Conservation (phyloP, 805 yeast genomes). For the Soucietia sequanensis region DNA sequence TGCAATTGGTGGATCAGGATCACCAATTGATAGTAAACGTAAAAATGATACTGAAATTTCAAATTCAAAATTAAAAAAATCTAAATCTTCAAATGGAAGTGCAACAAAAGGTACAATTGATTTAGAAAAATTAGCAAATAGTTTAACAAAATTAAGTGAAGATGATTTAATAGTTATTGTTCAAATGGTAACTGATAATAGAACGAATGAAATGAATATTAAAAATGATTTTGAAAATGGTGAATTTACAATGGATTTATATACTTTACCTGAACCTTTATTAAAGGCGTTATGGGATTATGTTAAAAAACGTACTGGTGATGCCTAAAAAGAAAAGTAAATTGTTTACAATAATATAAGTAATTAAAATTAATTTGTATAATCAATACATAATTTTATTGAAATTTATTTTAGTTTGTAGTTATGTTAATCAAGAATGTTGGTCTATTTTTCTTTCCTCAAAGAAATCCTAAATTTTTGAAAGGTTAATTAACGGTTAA, state of each 20-base stretch:
- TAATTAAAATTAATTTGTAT: too few species aligned
- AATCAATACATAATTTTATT: too few species aligned
- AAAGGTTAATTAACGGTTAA: too few species aligned
- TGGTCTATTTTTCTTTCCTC: too few species aligned
- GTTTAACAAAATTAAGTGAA: constrained; percentile 81
- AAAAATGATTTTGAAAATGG: constrained; percentile 96
- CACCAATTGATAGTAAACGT: constrained; percentile 23
- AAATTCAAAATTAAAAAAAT: constrained; percentile 46
- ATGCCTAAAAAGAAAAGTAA: constrained; percentile 20
- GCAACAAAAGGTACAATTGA: constrained; percentile 77
- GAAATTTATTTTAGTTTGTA: too few species aligned
- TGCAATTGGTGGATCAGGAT: constrained; percentile 16
- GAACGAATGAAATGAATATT: constrained; percentile 91
- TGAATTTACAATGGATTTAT: constrained; percentile 94
- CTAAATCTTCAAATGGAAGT: constrained; percentile 40
- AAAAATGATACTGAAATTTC: constrained; percentile 23
- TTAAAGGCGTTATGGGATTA: constrained; percentile 93
- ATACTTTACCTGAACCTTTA: constrained; percentile 86
- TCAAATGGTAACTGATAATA: constrained; percentile 96
- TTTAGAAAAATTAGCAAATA: constrained; percentile 86
- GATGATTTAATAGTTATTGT: constrained; percentile 93
- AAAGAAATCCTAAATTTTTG: too few species aligned
- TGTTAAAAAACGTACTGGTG: constrained; percentile 66
- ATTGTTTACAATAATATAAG: too few species aligned
- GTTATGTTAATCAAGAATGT: too few species aligned